Evolutionary conservation across 2,329 filamentous ascomycete species (phyloP), one percentile per base, ranked within the genome.

Genomic region (Pseudocercospora eumusae): DNA sequence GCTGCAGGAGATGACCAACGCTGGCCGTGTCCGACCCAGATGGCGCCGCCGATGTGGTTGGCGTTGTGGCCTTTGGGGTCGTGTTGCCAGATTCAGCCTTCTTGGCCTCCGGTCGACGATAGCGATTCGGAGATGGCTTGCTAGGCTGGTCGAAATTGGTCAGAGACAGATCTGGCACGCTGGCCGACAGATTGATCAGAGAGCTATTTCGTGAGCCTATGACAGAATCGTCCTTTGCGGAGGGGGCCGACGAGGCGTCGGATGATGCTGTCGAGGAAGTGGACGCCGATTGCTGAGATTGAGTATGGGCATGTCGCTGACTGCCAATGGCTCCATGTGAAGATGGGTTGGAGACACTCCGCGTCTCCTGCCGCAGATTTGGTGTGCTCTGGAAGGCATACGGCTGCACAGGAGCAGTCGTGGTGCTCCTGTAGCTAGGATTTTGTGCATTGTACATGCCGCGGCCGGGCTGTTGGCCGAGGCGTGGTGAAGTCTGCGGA

Each of bases 121-220:
- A 97, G 62, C 93, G 86, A 74, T 96, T 92, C 1, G 91, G 91
- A 1, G 90, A 87, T 21, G 87, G 81, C 71, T 92, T 92, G 50
- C 81, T 77, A 21, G 85, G 81, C 3, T 83, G 80, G 45, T 87
- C 83, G 57, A 83, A 80, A n/a, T 79, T 67, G 27, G 79, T 76
- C 78, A 88, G 71, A 68, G 82, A 77, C 74, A 87, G 66, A 77
- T 84, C 83, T 54, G 85, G 82, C 25, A 82, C 76, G 53, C 77
- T 76, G 47, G 80, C 77, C 45, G 82, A 82, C 13, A 85, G 73
- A 60, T 81, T 81, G 67, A 82, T 81, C 40, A 79, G 56, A 10
- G 74, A 74, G 44, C 67, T 67, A 49, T 72, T 70, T 53, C 68
- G 69, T 42, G 70, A 70, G 59, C 68, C 71, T 49, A 72, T 69